Percentiles rank a stretch among this genome's conserved stretches.
These are phyloP conservation scores for Termitomyces sp. DNA, from an alignment of 768 basidiomycete genomes.

Conservation along the genomic window DNA sequence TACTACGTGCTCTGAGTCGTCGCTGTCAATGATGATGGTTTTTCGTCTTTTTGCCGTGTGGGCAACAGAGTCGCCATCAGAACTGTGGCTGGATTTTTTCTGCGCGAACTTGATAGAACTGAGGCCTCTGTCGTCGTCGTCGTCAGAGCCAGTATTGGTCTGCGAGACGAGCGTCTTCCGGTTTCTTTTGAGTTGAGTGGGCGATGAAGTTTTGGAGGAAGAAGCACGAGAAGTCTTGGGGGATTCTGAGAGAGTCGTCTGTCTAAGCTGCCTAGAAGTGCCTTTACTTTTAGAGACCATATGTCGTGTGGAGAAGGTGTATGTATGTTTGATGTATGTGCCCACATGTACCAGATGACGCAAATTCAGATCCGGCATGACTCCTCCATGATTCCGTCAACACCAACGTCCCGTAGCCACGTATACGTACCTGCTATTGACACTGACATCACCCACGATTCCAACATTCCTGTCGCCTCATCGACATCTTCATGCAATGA, in stretches of 20 bases:
- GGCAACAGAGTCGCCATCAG: not conserved
- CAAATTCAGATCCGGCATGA: too few relatives aligned
- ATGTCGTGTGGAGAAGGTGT: not conserved
- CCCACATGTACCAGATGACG: too few relatives aligned
- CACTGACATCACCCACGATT: slow-evolving; percentile 7
- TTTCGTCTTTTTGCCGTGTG: slow-evolving; percentile 13
- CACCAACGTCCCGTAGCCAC: slow-evolving; percentile 9
- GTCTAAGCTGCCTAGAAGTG: slow-evolving; percentile 31
- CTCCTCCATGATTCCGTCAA: slow-evolving; percentile 6
- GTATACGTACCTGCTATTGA: slow-evolving; percentile 9
- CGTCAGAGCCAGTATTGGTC: slow-evolving; percentile 10
- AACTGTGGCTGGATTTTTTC: slow-evolving; percentile 9
- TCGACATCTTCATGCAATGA: slow-evolving; percentile 7
- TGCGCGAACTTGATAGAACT: slow-evolving; percentile 51
- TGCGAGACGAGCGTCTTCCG: slow-evolving; percentile 5
- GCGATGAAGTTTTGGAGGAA: slow-evolving; percentile 10
- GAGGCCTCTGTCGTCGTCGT: slow-evolving; percentile 29
- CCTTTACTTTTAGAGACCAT: slow-evolving; percentile 18
- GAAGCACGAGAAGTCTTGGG: slow-evolving; percentile 24
- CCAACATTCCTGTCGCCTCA: slow-evolving; percentile 11
- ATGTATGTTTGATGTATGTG: not conserved
- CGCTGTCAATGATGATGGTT: slow-evolving; percentile 13
- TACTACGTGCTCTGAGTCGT: slow-evolving; percentile 8
- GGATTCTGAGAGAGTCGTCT: slow-evolving; percentile 40
- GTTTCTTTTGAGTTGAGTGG: slow-evolving; percentile 13